phyloP scores from a whole-genome alignment of 495 filamentous ascomycete genomes.

The Penicillium canariense region DNA sequence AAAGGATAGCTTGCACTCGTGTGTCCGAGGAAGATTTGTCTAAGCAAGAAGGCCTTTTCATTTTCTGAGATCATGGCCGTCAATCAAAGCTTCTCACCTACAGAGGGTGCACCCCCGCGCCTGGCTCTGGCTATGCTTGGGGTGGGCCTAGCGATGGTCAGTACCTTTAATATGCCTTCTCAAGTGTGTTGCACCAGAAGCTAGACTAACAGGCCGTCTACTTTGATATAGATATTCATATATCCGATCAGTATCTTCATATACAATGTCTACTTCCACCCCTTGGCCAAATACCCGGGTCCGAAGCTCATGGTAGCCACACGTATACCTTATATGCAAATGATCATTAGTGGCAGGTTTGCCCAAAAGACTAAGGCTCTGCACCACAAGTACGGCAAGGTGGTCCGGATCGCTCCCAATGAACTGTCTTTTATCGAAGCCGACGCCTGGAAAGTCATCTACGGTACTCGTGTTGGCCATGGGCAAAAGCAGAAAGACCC shows the following conservation, averaged over 20 bases:
- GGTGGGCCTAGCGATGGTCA: neutral
- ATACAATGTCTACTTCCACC: constrained; percentile 13
- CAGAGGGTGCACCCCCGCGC: neutral
- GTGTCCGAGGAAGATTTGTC: neutral
- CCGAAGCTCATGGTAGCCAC: constrained; percentile 21
- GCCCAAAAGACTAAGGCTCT: constrained; percentile 8
- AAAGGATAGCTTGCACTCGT: neutral
- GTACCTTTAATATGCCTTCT: neutral
- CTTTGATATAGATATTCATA: neutral
- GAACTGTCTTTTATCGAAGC: constrained; percentile 48
- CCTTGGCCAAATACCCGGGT: constrained; percentile 12
- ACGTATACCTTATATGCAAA: constrained; percentile 17
- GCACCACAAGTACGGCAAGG: constrained; percentile 43
- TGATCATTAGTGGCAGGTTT: constrained; percentile 11
- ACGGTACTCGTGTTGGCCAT: constrained; percentile 39
- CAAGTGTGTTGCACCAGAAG: neutral
- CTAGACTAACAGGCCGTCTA: neutral
- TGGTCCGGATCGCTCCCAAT: constrained; percentile 52
- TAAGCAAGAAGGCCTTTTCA: neutral
- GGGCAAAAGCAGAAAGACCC: constrained; percentile 16
- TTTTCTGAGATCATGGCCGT: neutral
- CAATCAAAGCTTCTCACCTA: neutral
- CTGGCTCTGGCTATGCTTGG: neutral
- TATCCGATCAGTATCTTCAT: neutral
- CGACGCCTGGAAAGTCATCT: constrained; percentile 56